phyloP scores from a whole-genome alignment of 2,329 filamentous ascomycete genomes.

The Parastagonospora nodorum region DNA sequence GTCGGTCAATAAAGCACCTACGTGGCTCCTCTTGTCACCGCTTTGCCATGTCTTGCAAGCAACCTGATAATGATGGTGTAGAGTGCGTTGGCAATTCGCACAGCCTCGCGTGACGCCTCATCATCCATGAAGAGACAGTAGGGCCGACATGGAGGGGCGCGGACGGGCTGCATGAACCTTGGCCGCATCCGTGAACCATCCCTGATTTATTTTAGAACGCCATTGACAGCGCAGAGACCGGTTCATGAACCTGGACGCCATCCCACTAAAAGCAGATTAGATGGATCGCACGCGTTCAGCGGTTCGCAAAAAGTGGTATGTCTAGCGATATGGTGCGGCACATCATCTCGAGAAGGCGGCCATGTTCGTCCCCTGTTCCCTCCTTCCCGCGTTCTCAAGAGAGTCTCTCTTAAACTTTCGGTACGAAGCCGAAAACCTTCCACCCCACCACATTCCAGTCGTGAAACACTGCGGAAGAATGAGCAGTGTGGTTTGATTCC shows the following conservation, averaged over 20 bases:
- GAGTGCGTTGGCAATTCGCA: constrained; percentile 27
- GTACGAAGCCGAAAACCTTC: constrained; percentile 15
- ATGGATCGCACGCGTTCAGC: constrained; percentile 12
- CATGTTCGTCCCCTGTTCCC: not conserved
- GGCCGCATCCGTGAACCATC: constrained; percentile 25
- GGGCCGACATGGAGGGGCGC: constrained; percentile 2
- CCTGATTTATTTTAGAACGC: constrained; percentile 19
- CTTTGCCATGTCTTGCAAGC: constrained; percentile 6
- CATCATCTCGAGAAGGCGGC: constrained; percentile 2
- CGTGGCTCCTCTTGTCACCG: constrained; percentile 35
- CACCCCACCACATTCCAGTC: not conserved
- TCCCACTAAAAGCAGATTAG: constrained; percentile 9
- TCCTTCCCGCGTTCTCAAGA: constrained; percentile 5
- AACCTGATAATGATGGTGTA: constrained; percentile 21
- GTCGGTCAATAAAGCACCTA: constrained; percentile 31
- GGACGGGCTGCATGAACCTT: constrained; percentile 28
- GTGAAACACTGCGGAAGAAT: constrained; percentile 10
- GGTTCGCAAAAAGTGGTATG: constrained; percentile 7
- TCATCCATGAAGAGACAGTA: constrained; percentile 13
- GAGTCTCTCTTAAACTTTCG: constrained; percentile 14
- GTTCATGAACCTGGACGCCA: constrained; percentile 6
- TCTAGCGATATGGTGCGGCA: constrained; percentile 24
- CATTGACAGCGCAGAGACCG: constrained; percentile 16
- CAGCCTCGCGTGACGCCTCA: constrained; percentile 25
- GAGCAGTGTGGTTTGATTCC: constrained; percentile 9